Percentiles rank a stretch among this genome's conserved stretches.
Evolutionary conservation across 768 basidiomycete species (phyloP).

Genomic region (Leccinellum rugosiceps): DNA sequence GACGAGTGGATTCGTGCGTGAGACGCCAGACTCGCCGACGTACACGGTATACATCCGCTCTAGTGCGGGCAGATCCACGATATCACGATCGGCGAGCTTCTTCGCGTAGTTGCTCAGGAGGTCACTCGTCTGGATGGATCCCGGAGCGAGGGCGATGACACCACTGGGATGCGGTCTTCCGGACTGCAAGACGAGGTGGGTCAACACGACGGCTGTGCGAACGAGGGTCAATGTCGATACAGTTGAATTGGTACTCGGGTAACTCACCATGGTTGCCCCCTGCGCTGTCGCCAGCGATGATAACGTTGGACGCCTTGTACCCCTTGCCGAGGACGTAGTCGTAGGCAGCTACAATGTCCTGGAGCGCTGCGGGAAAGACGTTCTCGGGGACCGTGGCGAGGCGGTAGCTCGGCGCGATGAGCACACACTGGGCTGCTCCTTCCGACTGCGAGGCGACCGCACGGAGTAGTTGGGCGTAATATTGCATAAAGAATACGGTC

Average conservation of each 20-base stretch:
- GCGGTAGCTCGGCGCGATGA: conserved; percentile 24
- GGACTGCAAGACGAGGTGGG: conserved; percentile 47
- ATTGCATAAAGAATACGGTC: background rate
- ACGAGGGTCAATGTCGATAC: background rate
- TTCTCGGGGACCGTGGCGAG: conserved; percentile 24
- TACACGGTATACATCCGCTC: background rate
- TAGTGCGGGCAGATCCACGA: background rate
- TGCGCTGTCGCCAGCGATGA: conserved; percentile 25
- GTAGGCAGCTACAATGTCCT: conserved; percentile 27
- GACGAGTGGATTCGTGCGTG: conserved; percentile 15
- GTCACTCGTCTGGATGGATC: conserved; percentile 2
- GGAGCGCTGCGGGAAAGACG: conserved; percentile 20
- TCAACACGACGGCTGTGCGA: conserved; percentile 18
- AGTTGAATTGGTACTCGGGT: background rate
- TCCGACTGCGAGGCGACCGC: conserved; percentile 1
- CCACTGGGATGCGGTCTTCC: conserved; percentile 47
- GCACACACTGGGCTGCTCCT: conserved; percentile 1
- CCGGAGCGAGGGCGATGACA: conserved; percentile 55
- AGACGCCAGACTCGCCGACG: conserved; percentile 9
- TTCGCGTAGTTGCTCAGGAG: background rate
- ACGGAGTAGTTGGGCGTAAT: conserved; percentile 12
- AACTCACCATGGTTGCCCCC: conserved; percentile 26
- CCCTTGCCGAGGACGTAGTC: conserved; percentile 24
- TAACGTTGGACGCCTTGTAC: conserved; percentile 17
- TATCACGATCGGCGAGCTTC: conserved; percentile 1